Base-by-base conservation (phyloP, 106 monocot species). In the Allium fistulosum region DNA sequence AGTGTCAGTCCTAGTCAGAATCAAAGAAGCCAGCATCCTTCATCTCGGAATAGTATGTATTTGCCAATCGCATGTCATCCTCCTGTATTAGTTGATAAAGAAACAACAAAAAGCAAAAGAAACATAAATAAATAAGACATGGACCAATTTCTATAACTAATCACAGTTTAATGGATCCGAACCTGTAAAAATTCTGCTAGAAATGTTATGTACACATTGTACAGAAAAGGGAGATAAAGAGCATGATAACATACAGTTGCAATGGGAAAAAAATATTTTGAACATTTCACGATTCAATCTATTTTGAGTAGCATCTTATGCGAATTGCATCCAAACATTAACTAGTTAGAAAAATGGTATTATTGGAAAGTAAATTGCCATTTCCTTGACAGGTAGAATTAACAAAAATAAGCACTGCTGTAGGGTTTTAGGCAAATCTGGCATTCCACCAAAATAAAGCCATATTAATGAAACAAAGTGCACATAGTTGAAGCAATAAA, bases 21-120 rank as follows among this genome's bases (percentile, higher is more conserved):
- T 95, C 94, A 57, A 95, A 95, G 74, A 95, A 95, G 49, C 94
- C 94, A 37, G 94, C 90, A 83, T 95, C 94, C 69, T 91, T 95
- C 94, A 95, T 95, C 79, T 95, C 94, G 0, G 94, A 91, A 71
- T 95, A 95, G 65, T 95, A 95, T 12, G 88, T 87, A 76, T 88
- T 95, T 70, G n/a, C 90, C 94, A 95, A 76, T 10, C 87, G 71
- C 73, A 91, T 26, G 71, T 95, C 91, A 62, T 95, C 94, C 85
- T 95, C 94, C 94, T 95, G 63, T 17, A 76, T 51, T 3, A 9
- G 46, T 22, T 15, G 11, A 55, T 55, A 55, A 9, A 45, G 62
- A 10, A 13, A 50, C 0, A 63, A 27, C 10, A 11, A 72, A 14
- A 63, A 46, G 49, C 14, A 18, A 7, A 28, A 17, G 14, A 72